phyloP scores from a whole-genome alignment of 2,329 filamentous ascomycete genomes.

The Alternaria sp. region DNA sequence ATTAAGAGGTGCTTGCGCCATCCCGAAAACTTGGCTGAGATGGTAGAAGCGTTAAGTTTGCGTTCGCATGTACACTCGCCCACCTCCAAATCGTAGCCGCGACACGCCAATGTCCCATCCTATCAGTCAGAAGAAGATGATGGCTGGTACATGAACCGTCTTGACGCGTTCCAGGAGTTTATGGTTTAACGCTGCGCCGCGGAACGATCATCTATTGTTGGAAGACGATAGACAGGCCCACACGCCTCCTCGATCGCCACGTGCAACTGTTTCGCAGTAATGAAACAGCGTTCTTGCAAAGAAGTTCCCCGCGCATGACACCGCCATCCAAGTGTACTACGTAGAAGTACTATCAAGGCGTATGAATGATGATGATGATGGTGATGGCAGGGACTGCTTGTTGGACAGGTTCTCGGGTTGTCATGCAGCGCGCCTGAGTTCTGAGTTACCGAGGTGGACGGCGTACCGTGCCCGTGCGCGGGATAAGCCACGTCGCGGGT shows the following conservation, averaged over 20 bases:
- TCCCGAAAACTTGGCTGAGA: constrained; percentile 15
- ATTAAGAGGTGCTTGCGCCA: constrained; percentile 13
- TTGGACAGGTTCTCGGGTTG: constrained; percentile 13
- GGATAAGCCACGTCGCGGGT: too few relatives aligned
- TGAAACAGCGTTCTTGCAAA: constrained; percentile 9
- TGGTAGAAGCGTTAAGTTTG: constrained; percentile 4
- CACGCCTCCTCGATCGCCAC: background rate
- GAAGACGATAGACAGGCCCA: background rate
- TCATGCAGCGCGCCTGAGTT: background rate
- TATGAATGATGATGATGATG: background rate
- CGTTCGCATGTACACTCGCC: constrained; percentile 14
- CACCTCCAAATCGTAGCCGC: constrained; percentile 18
- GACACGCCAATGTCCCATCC: constrained; percentile 1
- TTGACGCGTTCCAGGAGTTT: constrained; percentile 20
- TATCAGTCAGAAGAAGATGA: background rate
- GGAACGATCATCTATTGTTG: constrained; percentile 13
- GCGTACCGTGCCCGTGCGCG: too few relatives aligned
- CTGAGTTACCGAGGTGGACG: too few relatives aligned
- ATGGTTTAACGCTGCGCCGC: background rate
- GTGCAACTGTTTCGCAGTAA: constrained; percentile 11
- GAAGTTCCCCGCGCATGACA: background rate
- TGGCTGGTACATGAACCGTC: constrained; percentile 5
- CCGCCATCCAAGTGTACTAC: background rate
- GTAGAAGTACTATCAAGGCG: background rate
- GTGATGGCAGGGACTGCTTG: constrained; percentile 1